Conservation (phyloP, 306 rosid genomes). For the Purshia tridentata region DNA sequence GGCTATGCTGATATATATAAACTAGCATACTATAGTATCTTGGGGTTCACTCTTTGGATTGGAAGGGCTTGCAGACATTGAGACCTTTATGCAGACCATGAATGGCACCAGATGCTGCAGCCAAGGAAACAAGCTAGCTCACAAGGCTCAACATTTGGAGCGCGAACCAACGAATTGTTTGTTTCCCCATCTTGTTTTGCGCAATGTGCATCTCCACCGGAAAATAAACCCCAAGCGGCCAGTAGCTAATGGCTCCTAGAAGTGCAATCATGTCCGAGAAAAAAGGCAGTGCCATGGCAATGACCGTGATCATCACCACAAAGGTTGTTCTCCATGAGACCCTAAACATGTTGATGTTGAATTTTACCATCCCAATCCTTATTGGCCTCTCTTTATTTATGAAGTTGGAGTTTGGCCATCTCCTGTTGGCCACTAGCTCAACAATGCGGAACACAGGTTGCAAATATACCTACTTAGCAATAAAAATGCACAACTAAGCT, state of each 20-base stretch:
- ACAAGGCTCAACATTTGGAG: conserved; percentile 33
- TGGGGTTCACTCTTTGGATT: too few relatives aligned
- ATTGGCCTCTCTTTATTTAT: conserved; percentile 20
- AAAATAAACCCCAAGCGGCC: conserved; percentile 47
- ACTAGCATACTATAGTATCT: too few relatives aligned
- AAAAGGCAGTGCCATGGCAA: conserved; percentile 45
- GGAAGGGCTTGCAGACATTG: conserved; percentile 14
- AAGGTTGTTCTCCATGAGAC: conserved; percentile 39
- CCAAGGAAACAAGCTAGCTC: conserved; percentile 33
- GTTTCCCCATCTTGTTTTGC: conserved; percentile 24
- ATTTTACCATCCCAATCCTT: conserved; percentile 20
- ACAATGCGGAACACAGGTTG: conserved; percentile 41
- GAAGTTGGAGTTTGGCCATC: conserved; percentile 34
- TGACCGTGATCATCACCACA: conserved; percentile 22
- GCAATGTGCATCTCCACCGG: conserved; percentile 49
- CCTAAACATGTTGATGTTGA: conserved; percentile 35
- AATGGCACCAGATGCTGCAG: conserved; percentile 33
- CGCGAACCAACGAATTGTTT: conserved; percentile 29
- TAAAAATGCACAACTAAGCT: too few relatives aligned
- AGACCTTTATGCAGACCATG: conserved; percentile 25
- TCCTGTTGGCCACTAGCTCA: conserved; percentile 30
- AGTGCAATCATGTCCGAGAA: conserved; percentile 40
- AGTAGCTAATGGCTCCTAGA: conserved; percentile 44
- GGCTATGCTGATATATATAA: too few relatives aligned
- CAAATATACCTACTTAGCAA: conserved; percentile 28